Conservation (phyloP, 1,284 basidiomycete genomes). For the Puccinia polysora region DNA sequence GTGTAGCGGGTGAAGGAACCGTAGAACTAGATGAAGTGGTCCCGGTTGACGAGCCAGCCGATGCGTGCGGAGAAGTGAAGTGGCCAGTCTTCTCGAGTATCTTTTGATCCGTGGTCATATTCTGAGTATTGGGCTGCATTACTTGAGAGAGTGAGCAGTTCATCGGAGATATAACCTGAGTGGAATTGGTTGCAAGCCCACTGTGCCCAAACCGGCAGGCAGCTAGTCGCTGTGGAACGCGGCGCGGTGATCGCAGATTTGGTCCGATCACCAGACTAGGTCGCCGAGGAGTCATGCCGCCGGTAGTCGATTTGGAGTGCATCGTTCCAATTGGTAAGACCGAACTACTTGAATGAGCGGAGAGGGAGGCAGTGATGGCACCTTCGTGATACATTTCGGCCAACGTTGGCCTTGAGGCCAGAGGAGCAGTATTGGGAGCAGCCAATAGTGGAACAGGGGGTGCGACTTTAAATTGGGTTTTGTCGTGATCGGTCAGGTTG, state of each 20-base stretch:
- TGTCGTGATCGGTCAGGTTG: not conserved
- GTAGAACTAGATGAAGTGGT: conserved; percentile 32
- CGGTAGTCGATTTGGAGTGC: not conserved
- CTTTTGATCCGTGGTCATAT: not conserved
- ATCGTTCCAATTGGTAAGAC: not conserved
- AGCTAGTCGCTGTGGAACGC: conserved; percentile 5
- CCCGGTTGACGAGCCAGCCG: conserved; percentile 29
- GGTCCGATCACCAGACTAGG: conserved; percentile 39
- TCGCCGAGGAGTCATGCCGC: conserved; percentile 28
- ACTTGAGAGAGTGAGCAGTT: not conserved
- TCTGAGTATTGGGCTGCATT: not conserved
- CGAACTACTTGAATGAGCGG: not conserved
- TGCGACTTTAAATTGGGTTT: not conserved
- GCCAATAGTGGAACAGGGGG: conserved; percentile 12
- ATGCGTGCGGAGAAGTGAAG: conserved; percentile 29
- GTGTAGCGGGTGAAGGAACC: conserved; percentile 32
- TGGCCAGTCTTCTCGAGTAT: conserved; percentile 17
- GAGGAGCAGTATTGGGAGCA: conserved; percentile 18
- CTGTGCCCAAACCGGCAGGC: conserved; percentile 6
- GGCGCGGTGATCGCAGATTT: conserved; percentile 25
- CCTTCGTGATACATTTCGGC: not conserved
- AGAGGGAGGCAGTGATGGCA: too few species aligned
- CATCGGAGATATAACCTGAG: not conserved
- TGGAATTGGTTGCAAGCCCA: not conserved
- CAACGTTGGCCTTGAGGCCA: conserved; percentile 7